Base-by-base conservation (phyloP, 1,284 basidiomycete genomes). In the Tilletia caries region DNA sequence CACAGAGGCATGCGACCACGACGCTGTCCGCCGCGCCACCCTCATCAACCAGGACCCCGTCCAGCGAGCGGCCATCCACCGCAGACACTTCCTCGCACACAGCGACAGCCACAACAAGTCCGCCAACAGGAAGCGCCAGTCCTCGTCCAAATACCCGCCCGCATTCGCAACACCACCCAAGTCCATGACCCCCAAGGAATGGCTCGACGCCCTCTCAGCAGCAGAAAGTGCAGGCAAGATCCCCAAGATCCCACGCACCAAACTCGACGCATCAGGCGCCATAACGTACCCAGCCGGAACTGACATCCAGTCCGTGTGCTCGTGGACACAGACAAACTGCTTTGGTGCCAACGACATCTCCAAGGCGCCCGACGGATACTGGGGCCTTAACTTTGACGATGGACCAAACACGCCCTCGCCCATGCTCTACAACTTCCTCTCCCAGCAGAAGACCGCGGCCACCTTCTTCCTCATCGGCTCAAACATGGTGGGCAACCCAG, bases 261-360 rank as follows among this genome's bases (percentile, higher is more conserved):
- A 29, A 20, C 37, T 58, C 18, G 44, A 58, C 48, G 67, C 66
- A 10, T 64, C 46, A 23, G 76, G 76, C 18, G 68, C 32, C 64
- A 68, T 69, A 18, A 70, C 68, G 43, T 79, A 79, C 58, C 70
- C 76, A 44, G 70, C 71, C 66, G 74, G 71, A 43, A 67, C 41
- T 29, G 70, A 71, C 44, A 64, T 68, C 46, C 67, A 72, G n/a
- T 50, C 54, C 27, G 41, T 29, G 20, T 67, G 52, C 46, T 50
- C 62, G 32, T 43, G 52, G 52, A 58, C 37, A 25, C 52, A 46
- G 64, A 25, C 32, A 25, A 41, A 25, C 76, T 92, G 91, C 82
- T 79, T 84, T 62, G 87, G 85, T 67, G 73, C 85, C 2, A 88
- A 84, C n/a, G 89, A 91, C 75, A 78, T 91, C 66, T 91, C 90